phyloP scores from a whole-genome alignment of 2,329 filamentous ascomycete genomes.

The Penicillium sp. region DNA sequence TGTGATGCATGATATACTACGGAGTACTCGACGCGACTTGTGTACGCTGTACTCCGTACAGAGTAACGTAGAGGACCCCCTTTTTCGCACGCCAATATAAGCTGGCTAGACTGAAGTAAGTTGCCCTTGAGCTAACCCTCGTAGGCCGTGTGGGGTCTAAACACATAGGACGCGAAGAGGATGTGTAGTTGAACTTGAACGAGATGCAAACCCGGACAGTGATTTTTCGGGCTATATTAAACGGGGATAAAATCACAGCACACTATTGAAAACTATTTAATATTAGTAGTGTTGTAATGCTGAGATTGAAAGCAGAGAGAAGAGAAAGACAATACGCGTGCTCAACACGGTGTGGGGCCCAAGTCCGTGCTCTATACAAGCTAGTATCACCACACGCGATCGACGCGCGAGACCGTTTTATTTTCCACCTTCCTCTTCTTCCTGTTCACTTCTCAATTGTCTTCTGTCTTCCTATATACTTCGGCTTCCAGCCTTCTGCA shows the following conservation, averaged over 20 bases:
- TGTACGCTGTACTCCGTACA: neutral
- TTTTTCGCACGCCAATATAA: neutral
- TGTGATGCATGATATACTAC: neutral
- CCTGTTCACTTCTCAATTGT: neutral
- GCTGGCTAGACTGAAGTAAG: neutral
- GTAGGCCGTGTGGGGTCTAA: neutral
- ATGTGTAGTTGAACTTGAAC: too few species aligned
- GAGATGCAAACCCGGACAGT: too few species aligned
- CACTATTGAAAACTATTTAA: too few species aligned
- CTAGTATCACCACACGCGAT: slow-evolving; percentile 30
- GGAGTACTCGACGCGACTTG: neutral
- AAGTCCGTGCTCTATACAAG: slow-evolving; percentile 31
- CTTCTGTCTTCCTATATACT: neutral
- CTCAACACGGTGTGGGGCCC: slow-evolving; percentile 27
- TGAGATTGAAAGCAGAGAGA: neutral
- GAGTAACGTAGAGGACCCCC: neutral
- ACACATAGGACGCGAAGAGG: neutral
- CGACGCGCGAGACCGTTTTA: slow-evolving; percentile 26
- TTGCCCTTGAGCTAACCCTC: neutral
- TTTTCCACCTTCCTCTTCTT: slow-evolving; percentile 1
- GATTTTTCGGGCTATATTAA: too few species aligned
- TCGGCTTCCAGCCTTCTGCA: neutral
- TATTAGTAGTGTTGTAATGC: too few species aligned
- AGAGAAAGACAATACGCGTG: slow-evolving; percentile 18
- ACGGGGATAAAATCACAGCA: too few species aligned